Base-by-base conservation (phyloP, 306 rosid genomes). In the Medicago lupulina region DNA sequence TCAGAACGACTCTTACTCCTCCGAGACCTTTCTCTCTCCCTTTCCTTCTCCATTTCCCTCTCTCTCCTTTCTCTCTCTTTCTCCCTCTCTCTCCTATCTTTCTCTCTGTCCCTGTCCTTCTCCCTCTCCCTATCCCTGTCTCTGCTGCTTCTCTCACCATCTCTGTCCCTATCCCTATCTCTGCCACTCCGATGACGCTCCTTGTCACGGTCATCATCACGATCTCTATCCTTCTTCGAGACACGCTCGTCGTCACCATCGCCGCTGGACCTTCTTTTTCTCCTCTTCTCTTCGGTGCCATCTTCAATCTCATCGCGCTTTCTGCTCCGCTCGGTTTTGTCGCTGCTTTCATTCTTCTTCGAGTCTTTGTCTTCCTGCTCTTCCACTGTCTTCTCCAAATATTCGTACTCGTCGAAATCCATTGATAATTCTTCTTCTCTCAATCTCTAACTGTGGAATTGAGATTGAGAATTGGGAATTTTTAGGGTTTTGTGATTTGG, bases 331-430 rank as follows among this genome's bases (percentile, higher is more conserved):
- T 88, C 96, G 55, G 84, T 76, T 80, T 76, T 83, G 70, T 90
- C 97, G 74, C 73, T 63, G 47, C 75, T 77, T 0, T 84, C 91
- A 63, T 77, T 90, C 81, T 81, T 74, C 83, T 82, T 82, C 88
- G 85, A 76, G 38, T 86, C 96, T 10, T 81, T 76, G 54, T 87
- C 92, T 7, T 89, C 93, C 47, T 46, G 83, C 67, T 89, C 97
- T 90, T 90, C 96, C 77, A 95, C 98, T 0, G 97, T 81, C 86
- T 92, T 91, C 87, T 95, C 98, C 91, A 95, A 82, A 83, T 95
- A 95, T 68, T 92, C 97, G 78, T 95, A 95, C 90, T 90, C 98
- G 85, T 92, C 98, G 80, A 95, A 95, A 28, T 92, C 99, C 99
- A 95, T 95, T 12, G 53, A 5, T 51, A 57, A 6, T 53, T 17